Evolutionary conservation across 2,329 filamentous ascomycete species (phyloP).

Genomic region (Berkeleyomyces basicola): DNA sequence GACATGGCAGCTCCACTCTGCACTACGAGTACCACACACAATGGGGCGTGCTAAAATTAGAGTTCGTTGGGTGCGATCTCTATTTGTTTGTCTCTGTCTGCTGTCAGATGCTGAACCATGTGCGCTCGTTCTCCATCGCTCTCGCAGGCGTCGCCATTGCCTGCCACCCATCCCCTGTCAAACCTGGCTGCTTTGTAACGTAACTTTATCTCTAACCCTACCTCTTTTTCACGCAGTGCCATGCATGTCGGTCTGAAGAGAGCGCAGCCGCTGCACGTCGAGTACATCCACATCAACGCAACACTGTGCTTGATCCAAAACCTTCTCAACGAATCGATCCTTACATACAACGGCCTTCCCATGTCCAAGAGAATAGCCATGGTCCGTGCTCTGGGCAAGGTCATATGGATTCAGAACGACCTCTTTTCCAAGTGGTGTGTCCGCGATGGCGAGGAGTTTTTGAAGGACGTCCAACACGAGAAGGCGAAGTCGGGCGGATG

Average conservation of each 20-base stretch:
- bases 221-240: slow-evolving; percentile 28
- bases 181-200: not conserved
- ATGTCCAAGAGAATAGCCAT: slow-evolving; percentile 55
- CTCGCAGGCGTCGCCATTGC: no score
- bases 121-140: no score
- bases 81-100: not conserved
- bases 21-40: not conserved
- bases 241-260: slow-evolving; percentile 70
- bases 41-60: not conserved
- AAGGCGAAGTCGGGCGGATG: not conserved
- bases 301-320: slow-evolving; percentile 63
- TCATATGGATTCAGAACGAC: slow-evolving; percentile 81
- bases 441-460: slow-evolving; percentile 47
- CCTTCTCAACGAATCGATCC: slow-evolving; percentile 57
- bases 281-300: slow-evolving; percentile 63
- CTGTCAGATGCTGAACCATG: no score
- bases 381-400: slow-evolving; percentile 60
- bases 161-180: not conserved
- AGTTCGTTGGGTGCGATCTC: no score
- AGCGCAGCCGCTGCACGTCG: slow-evolving; percentile 55
- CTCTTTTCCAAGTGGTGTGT: slow-evolving; percentile 73
- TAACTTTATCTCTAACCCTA: not conserved
- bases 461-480: not conserved
- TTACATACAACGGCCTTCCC: slow-evolving; percentile 51
- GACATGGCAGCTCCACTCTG: no score